phyloP scores from a whole-genome alignment of 495 filamentous ascomycete genomes.

The Trypethelium eluteriae region DNA sequence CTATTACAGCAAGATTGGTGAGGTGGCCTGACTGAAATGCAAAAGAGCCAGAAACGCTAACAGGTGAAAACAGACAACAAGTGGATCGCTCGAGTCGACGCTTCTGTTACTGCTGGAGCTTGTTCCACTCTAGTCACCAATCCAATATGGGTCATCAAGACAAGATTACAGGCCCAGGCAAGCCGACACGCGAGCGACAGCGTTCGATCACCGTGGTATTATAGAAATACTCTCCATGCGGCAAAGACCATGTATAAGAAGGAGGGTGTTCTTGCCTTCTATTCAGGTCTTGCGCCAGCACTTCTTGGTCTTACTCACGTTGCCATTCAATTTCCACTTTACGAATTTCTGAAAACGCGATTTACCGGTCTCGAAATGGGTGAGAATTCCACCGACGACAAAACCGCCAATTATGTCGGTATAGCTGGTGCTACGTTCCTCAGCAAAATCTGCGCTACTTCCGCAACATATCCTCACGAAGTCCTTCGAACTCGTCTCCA shows the following conservation, averaged over 20 bases:
- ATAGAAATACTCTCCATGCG: conserved; percentile 76
- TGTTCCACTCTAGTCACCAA: conserved; percentile 95
- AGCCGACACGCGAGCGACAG: conserved; percentile 43
- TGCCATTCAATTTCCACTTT: conserved; percentile 93
- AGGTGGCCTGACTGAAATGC: not conserved
- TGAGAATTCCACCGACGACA: conserved; percentile 45
- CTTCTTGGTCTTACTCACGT: conserved; percentile 90
- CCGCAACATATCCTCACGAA: conserved; percentile 94
- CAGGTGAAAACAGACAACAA: conserved; percentile 41
- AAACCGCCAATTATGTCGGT: conserved; percentile 59
- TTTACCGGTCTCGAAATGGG: conserved; percentile 87
- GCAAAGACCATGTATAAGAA: conserved; percentile 87
- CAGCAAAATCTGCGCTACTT: conserved; percentile 90
- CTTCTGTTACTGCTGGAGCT: conserved; percentile 81
- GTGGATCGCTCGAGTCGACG: conserved; percentile 57
- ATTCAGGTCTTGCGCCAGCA: conserved; percentile 88
- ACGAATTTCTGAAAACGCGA: conserved; percentile 84
- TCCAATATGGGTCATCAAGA: conserved; percentile 99
- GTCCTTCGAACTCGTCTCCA: conserved; percentile 85
- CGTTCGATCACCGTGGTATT: conserved; percentile 74
- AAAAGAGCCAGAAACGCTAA: conserved; percentile 14
- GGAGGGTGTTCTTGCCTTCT: conserved; percentile 85
- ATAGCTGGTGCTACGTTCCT: conserved; percentile 84
- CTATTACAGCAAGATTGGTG: conserved; percentile 59
- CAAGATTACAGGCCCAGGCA: conserved; percentile 87